Conservation (phyloP, 176 grass and related monocot genomes). For the Cenchrus americanus region DNA sequence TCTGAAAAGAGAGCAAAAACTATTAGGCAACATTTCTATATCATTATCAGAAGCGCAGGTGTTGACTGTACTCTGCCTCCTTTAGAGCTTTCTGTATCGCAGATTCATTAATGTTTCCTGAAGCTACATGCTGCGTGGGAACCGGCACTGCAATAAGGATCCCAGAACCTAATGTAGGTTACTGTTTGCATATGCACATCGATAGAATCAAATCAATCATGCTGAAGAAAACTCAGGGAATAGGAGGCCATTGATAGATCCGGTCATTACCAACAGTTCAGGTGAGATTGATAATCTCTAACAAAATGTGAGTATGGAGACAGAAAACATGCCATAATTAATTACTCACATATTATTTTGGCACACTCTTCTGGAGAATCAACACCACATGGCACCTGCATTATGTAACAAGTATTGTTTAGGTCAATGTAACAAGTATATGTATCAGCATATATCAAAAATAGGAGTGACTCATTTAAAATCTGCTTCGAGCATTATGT, state of each 20-base stretch:
- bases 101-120: slow-evolving; percentile 78
- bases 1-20: slow-evolving; percentile 45
- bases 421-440: no score
- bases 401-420: no score
- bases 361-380: slow-evolving; percentile 88
- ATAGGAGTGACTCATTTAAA: no score
- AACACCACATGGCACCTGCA: no score
- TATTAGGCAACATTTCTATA: slow-evolving; percentile 15
- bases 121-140: slow-evolving; percentile 72
- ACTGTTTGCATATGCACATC: slow-evolving; percentile 69
- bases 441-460: no score
- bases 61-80: slow-evolving; percentile 74
- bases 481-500: no score
- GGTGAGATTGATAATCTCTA: not conserved
- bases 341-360: slow-evolving; percentile 71
- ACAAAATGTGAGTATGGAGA: slow-evolving; percentile 1
- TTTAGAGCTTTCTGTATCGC: slow-evolving; percentile 83
- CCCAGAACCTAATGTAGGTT: slow-evolving; percentile 71
- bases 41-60: not conserved
- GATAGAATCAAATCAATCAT: slow-evolving; percentile 3
- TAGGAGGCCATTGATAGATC: not conserved
- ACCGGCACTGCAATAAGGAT: slow-evolving; percentile 87
- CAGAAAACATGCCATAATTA: not conserved
- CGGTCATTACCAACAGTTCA: not conserved
- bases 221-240: not conserved